These are phyloP conservation scores for Wickerhamiella parazyma DNA, from an alignment of 805 yeast species.

Conservation along the genomic window DNA sequence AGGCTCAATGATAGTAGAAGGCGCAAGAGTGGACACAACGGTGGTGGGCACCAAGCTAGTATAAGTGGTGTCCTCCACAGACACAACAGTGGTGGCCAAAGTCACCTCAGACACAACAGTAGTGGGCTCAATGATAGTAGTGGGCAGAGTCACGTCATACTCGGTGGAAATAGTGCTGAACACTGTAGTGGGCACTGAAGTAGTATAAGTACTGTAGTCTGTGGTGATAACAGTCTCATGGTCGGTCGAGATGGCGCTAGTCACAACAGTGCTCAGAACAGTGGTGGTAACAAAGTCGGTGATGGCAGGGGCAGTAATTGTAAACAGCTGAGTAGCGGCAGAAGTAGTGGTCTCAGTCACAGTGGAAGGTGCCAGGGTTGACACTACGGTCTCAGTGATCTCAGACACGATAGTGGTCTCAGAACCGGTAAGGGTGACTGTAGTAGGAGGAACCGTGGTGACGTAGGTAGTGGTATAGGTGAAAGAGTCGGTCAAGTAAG, in stretches of 20 bases:
- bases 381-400: not conserved
- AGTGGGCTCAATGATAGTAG: slow-evolving; percentile 2
- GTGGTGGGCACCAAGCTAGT: not conserved
- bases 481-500: slow-evolving; percentile 1
- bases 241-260: not conserved
- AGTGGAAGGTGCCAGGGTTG: not conserved
- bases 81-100: not conserved
- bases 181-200: not conserved
- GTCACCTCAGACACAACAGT: not conserved
- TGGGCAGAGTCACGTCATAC: too few species aligned
- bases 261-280: not conserved
- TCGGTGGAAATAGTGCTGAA: too few species aligned
- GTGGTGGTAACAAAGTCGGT: not conserved
- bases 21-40: not conserved
- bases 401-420: not conserved
- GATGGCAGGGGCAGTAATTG: slow-evolving; percentile 1
- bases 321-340: not conserved
- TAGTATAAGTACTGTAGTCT: not conserved
- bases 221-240: not conserved
- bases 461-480: not conserved
- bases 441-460: not conserved
- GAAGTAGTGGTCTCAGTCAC: not conserved
- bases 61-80: too few species aligned
- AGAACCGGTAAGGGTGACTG: not conserved
- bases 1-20: slow-evolving; percentile 1